Evolutionary conservation across 352 stramenopile genomes (phyloP), one percentile per base, ranked within the genome.

Genomic region (Phytophthora niederhauseri): DNA sequence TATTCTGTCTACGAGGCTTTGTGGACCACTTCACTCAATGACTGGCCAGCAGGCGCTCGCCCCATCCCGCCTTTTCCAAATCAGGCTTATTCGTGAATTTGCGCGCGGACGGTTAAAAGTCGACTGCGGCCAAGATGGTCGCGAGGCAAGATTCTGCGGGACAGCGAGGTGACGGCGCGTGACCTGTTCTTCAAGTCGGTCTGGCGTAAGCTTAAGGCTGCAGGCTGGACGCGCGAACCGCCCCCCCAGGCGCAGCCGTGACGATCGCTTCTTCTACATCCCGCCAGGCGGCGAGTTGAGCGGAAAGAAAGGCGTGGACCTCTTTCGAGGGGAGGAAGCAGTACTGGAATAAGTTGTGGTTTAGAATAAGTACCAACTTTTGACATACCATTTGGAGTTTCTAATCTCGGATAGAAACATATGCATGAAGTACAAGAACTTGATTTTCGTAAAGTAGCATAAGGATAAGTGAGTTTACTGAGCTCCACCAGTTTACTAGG

Each of bases 151-250:
- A 17, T 51, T 4, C 15, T 55, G 1, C 61, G 51, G 2, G 51
- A 68, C 52, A 30, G 36, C 19, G 52, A 62, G 20, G 61, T 62
- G 6, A 61, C 41, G 5, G 41, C 38, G 1, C 52, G 43, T 2
- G 61, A 57, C 28, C 52, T 68, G 6, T 61, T 41, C 1, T 61
- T 67, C 51, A 46, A 48, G 19, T 68, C 61, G 9, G 61, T 68
- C 1, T 68, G 53, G 53, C 26, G 52, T 3, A 53, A 68, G 61
- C 61, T 68, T 6, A 50, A 30, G 6, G 41, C 7, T 7, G 4
- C 63, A 7, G 52, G 61, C 12, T 68, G 61, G 61, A 48, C 38
- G 6, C 7, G 43, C 12, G 57, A 57, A 34, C 30, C n/a, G 5
- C 53, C 53, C 6, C 43, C 53, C 11, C 11, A 38, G 62, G 3